phyloP scores from a whole-genome alignment of 176 grass and related monocot genomes.

The Lolium perenne region DNA sequence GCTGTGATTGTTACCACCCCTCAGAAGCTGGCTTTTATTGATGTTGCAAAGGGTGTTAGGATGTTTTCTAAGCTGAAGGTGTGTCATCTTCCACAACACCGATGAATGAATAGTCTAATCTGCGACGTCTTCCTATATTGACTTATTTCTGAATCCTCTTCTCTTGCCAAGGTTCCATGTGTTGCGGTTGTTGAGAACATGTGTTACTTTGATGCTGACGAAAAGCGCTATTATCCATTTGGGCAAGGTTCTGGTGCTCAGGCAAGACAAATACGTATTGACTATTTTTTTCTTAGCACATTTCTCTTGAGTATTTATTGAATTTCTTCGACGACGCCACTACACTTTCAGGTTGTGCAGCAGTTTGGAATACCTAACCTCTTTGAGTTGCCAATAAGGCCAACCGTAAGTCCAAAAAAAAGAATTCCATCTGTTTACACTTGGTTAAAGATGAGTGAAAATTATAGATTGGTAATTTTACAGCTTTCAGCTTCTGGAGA shows the following conservation, averaged over 20 bases:
- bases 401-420: constrained; percentile 67
- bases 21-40: constrained; percentile 97
- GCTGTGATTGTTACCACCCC: constrained; percentile 97
- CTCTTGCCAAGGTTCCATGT: constrained; percentile 76
- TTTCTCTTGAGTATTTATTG: constrained; percentile 42
- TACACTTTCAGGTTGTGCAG: constrained; percentile 85
- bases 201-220: constrained; percentile 99
- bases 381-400: constrained; percentile 89
- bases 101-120: constrained; percentile 30
- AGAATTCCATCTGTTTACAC: not conserved
- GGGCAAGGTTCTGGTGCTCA: constrained; percentile 91
- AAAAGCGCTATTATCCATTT: constrained; percentile 87
- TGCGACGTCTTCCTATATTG: not conserved
- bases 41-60: constrained; percentile 95
- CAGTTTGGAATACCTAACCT: constrained; percentile 98
- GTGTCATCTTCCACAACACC: constrained; percentile 26
- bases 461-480: constrained; percentile 39
- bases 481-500: constrained; percentile 98
- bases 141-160: constrained; percentile 27
- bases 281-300: not conserved
- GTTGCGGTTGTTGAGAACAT: constrained; percentile 98
- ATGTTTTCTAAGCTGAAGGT: constrained; percentile 99
- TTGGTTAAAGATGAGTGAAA: constrained; percentile 1
- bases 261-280: constrained; percentile 46
- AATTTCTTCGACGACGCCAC: constrained; percentile 25